Base-by-base conservation (phyloP, 2,329 filamentous ascomycete genomes). In the Scedosporium minutisporum region DNA sequence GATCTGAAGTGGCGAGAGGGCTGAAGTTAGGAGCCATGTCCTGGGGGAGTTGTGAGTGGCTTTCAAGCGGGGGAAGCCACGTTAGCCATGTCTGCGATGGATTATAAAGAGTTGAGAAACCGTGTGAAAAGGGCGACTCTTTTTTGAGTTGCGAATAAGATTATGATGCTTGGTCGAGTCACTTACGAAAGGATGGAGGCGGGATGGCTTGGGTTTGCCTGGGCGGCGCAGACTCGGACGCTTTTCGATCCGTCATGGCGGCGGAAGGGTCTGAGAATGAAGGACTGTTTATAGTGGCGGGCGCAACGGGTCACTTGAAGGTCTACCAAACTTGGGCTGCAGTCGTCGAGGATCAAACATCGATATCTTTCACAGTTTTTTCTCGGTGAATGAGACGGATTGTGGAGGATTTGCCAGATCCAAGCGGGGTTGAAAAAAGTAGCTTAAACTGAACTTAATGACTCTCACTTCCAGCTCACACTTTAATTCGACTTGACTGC, bases 11-110 rank as follows among this genome's bases (percentile, higher is more conserved):
- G 93, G 91, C 42, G 91, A 93, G 64, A 93, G 84, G 41, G 91
- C 90, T 64, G 90, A 88, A 10, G 93, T 96, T 67, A 99, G 79
- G 71, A 99, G 87, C 95, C 95, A 97, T 70, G 93, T 91, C 70
- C 93, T 88, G 60, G 93, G 92, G 38, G 84, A 87, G 71, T 87
- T 87, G 73, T 87, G 84, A 23, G 84, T 87, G 65, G 85, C 83
- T 85, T 75, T 23, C 57, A 27, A 25, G 61, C 18, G 16, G n/a
- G n/a, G 51, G 9, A 44, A 18, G 18, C 27, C 29, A 58, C 21
- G 18, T 27, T 33, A 55, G 18, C n/a, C 33, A 38, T n/a, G 41
- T 18, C 18, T 27, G 41, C 25, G 23, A 48, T 23, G 44, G 27
- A 23, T n/a, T 16, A 48, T 4, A 25, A 10, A 46, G 44, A n/a